Conservation (phyloP, 139 green algal species). For the Pseudopediastrum boryanum region DNA sequence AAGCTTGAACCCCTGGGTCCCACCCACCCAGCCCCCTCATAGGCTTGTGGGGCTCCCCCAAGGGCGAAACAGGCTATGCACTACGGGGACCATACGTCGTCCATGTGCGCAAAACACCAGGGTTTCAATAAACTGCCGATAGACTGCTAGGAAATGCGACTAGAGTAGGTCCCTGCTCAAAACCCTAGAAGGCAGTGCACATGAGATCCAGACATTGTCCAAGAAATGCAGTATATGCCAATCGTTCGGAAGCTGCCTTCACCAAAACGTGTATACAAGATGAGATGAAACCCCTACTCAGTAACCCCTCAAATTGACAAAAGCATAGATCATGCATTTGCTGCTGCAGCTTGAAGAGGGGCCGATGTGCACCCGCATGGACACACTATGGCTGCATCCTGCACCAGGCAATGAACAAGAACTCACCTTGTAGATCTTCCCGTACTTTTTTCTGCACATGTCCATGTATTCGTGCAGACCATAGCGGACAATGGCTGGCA, state of each 20-base stretch:
- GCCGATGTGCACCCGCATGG: background rate
- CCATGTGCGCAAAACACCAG: too few relatives aligned
- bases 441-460: constrained; percentile 43
- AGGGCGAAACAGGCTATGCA: too few relatives aligned
- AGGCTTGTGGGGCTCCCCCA: too few relatives aligned
- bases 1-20: too few relatives aligned
- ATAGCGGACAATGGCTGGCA: constrained; percentile 30
- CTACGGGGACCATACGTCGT: too few relatives aligned
- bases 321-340: background rate
- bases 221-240: too few relatives aligned
- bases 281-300: background rate
- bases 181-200: too few relatives aligned
- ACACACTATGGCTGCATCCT: background rate
- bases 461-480: constrained; percentile 37
- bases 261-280: background rate
- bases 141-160: too few relatives aligned
- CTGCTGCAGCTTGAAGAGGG: background rate
- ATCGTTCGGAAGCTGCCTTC: background rate
- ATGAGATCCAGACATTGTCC: too few relatives aligned
- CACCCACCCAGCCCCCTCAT: too few relatives aligned
- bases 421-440: constrained; percentile 48
- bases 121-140: too few relatives aligned
- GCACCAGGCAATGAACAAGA: background rate
- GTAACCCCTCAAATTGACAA: background rate
- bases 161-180: too few relatives aligned